Conservation (phyloP, 2,329 filamentous ascomycete genomes). For the Ophiostoma novo-ulmi region DNA sequence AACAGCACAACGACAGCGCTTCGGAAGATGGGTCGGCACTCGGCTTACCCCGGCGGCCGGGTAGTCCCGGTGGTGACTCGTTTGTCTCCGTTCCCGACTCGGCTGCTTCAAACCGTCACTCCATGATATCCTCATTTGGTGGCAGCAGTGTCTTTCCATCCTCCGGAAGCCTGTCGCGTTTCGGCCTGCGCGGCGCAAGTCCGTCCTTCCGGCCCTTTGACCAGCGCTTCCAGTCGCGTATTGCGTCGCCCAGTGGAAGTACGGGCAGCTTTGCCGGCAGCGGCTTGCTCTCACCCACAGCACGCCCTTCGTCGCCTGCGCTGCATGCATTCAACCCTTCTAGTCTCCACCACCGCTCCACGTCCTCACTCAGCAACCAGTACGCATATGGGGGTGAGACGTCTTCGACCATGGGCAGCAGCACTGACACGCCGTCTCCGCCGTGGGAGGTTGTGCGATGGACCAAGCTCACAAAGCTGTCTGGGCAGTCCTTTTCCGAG, state of each 20-base stretch:
- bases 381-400: not conserved
- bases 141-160: slow-evolving; percentile 68
- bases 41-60: slow-evolving; percentile 49
- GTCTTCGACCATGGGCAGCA: slow-evolving; percentile 3
- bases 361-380: slow-evolving; percentile 50
- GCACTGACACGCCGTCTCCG: slow-evolving; percentile 50
- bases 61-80: slow-evolving; percentile 62
- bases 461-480: slow-evolving; percentile 88
- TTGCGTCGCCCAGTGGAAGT: slow-evolving; percentile 51
- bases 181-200: slow-evolving; percentile 63
- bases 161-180: slow-evolving; percentile 45
- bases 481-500: slow-evolving; percentile 86
- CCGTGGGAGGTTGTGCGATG: slow-evolving; percentile 97
- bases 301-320: slow-evolving; percentile 70
- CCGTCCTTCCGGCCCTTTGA: slow-evolving; percentile 91
- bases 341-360: slow-evolving; percentile 59
- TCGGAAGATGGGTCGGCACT: slow-evolving; percentile 51
- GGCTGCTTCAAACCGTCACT: slow-evolving; percentile 77
- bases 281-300: slow-evolving; percentile 55
- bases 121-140: slow-evolving; percentile 52
- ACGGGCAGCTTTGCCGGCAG: slow-evolving; percentile 12
- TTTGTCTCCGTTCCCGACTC: slow-evolving; percentile 67
- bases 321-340: slow-evolving; percentile 40
- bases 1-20: slow-evolving; percentile 40
- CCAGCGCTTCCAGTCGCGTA: slow-evolving; percentile 83